Conservation (phyloP, 148 eudicot species). For the Oxyria digyna region DNA sequence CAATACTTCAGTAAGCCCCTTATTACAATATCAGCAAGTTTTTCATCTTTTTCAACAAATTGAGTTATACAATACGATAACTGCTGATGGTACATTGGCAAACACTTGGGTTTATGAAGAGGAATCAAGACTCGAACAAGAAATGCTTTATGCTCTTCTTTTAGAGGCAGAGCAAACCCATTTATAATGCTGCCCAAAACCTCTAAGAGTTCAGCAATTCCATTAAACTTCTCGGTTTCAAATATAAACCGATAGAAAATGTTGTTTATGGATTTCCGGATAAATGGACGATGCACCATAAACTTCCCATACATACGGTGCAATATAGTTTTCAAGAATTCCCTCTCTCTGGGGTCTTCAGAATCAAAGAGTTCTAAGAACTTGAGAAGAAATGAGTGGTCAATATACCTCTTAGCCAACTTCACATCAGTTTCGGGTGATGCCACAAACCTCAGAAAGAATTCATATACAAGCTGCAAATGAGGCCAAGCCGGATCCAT, state of each 20-base stretch:
- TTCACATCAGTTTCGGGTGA: constrained; percentile 85
- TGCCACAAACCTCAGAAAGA: constrained; percentile 71
- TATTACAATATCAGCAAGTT: constrained; percentile 84
- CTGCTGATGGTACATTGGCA: constrained; percentile 82
- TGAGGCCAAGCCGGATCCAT: constrained; percentile 98
- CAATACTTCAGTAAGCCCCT: constrained; percentile 77
- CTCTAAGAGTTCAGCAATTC: constrained; percentile 82
- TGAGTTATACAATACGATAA: constrained; percentile 79
- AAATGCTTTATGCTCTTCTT: constrained; percentile 88
- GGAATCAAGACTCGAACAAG: constrained; percentile 75
- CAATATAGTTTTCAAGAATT: constrained; percentile 69
- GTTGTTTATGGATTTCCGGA: constrained; percentile 75
- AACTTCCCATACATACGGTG: constrained; percentile 85
- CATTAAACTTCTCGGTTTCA: constrained; percentile 87
- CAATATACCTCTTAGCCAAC: constrained; percentile 70
- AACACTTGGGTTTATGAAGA: constrained; percentile 80
- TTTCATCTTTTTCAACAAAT: constrained; percentile 85
- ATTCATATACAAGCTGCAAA: constrained; percentile 76
- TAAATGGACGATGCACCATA: constrained; percentile 85
- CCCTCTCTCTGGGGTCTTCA: constrained; percentile 85
- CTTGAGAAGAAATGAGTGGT: constrained; percentile 63
- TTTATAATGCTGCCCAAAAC: constrained; percentile 84
- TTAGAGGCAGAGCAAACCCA: constrained; percentile 83
- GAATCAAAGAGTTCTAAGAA: constrained; percentile 78
- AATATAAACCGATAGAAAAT: constrained; percentile 76